Evolutionary conservation across 1,284 basidiomycete species (phyloP).

Genomic region (Ustilago shanxiensis): DNA sequence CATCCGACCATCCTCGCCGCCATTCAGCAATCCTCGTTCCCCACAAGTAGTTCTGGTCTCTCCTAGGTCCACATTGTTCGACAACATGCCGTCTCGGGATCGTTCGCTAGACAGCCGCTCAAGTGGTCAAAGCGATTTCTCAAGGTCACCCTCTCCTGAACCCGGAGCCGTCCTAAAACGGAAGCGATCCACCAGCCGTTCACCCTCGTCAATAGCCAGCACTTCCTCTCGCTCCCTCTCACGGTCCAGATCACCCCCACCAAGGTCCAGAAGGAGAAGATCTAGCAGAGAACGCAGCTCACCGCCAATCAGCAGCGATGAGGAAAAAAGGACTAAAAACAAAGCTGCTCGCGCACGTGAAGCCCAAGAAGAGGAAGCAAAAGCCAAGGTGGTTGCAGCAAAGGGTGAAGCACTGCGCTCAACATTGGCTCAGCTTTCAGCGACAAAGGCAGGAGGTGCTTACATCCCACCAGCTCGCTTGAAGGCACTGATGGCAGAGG

Average conservation of each 20-base stretch:
- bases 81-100: conserved; percentile 30
- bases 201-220: conserved; percentile 21
- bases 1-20: neutral
- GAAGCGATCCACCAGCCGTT: conserved; percentile 30
- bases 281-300: conserved; percentile 29
- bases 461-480: conserved; percentile 93
- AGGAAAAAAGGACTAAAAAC: neutral
- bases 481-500: conserved; percentile 87
- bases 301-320: conserved; percentile 26
- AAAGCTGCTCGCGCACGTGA: conserved; percentile 13
- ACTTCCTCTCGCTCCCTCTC: conserved; percentile 29
- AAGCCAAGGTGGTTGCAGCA: conserved; percentile 21
- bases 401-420: conserved; percentile 57
- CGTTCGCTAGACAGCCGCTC: conserved; percentile 14
- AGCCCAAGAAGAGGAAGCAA: conserved; percentile 19
- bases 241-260: conserved; percentile 35
- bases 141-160: conserved; percentile 29
- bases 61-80: neutral
- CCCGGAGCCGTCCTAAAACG: conserved; percentile 27
- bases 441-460: conserved; percentile 85
- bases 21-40: neutral
- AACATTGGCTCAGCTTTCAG: conserved; percentile 54
- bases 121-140: neutral
- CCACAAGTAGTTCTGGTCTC: neutral
- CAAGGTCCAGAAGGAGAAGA: conserved; percentile 28